These are phyloP conservation scores for Curvularia lunata DNA, from an alignment of 2,329 filamentous ascomycete genomes.

Conservation along the genomic window DNA sequence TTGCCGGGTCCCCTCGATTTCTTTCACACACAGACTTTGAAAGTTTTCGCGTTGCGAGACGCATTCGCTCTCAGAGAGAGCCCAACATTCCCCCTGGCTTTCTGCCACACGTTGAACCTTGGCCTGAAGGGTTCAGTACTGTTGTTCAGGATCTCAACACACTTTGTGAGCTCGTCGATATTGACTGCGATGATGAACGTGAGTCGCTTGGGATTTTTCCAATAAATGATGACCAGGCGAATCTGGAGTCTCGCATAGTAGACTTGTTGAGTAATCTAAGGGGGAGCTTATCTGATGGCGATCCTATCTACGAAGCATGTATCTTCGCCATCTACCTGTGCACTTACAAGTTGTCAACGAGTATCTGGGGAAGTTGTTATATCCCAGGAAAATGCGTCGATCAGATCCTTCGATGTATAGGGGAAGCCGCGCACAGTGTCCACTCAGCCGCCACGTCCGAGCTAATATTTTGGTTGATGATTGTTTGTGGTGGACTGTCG, in stretches of 20 bases:
- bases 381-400: slow-evolving; percentile 24
- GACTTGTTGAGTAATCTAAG: slow-evolving; percentile 16
- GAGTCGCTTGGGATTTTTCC: slow-evolving; percentile 12
- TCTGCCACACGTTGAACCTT: neutral
- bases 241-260: slow-evolving; percentile 22
- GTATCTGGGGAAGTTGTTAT: slow-evolving; percentile 27
- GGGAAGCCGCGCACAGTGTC: slow-evolving; percentile 5
- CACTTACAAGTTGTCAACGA: slow-evolving; percentile 26
- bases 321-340: slow-evolving; percentile 23
- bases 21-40: slow-evolving; percentile 20
- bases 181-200: neutral
- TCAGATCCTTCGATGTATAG: slow-evolving; percentile 16
- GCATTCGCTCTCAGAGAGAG: neutral
- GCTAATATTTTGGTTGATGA: slow-evolving; percentile 22
- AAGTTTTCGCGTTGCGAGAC: slow-evolving; percentile 3
- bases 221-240: slow-evolving; percentile 22
- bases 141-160: slow-evolving; percentile 22
- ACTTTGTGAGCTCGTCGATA: slow-evolving; percentile 19
- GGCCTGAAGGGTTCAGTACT: slow-evolving; percentile 8
- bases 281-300: neutral
- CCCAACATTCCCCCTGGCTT: slow-evolving; percentile 15
- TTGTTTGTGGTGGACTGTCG: slow-evolving; percentile 21
- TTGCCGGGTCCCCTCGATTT: slow-evolving; percentile 18
- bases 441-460: neutral
- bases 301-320: slow-evolving; percentile 20